These are phyloP conservation scores for Paramecium tetraurelia DNA, from an alignment of 73 alveolate genomes.

Conservation along the genomic window DNA sequence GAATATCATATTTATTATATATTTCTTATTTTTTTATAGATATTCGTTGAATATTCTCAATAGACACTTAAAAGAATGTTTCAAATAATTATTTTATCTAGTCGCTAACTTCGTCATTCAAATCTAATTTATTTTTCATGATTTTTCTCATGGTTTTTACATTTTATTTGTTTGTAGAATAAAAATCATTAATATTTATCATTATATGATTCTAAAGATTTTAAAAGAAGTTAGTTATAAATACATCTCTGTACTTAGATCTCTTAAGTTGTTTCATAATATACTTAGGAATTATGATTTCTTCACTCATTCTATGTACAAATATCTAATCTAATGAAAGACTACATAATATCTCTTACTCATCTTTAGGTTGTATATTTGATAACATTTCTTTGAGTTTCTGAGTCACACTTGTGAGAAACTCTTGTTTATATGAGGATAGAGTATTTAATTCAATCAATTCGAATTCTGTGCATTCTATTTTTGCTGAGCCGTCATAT, in stretches of 20 bases:
- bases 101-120: background rate
- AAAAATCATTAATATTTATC: background rate
- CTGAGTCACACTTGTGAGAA: background rate
- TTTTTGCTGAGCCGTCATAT: background rate
- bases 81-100: background rate
- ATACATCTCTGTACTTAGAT: background rate
- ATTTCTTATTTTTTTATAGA: background rate
- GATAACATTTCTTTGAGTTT: background rate
- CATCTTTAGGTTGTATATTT: background rate
- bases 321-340: background rate
- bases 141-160: background rate
- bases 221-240: background rate
- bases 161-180: background rate
- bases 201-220: background rate
- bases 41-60: background rate
- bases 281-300: background rate
- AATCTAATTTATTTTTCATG: background rate
- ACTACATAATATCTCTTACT: background rate
- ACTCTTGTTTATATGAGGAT: background rate
- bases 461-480: background rate
- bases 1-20: background rate
- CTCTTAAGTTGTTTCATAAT: background rate
- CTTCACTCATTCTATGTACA: background rate
- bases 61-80: background rate
- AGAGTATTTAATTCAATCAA: background rate